phyloP scores from a whole-genome alignment of 495 filamentous ascomycete species.

The Lasiosphaeriaceae sp. region DNA sequence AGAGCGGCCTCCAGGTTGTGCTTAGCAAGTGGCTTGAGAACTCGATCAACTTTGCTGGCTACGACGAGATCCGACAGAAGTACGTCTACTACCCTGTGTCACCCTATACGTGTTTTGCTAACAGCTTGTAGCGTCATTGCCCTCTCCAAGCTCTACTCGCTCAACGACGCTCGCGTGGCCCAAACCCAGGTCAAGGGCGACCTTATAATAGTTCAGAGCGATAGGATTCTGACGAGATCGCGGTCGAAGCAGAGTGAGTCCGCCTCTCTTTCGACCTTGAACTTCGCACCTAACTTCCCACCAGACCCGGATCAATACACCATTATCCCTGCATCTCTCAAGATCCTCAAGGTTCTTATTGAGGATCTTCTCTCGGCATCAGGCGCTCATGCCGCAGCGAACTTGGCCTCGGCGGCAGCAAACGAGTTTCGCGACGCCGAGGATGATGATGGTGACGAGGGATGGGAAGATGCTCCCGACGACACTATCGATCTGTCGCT shows the following conservation, averaged over 20 bases:
- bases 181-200: slow-evolving; percentile 87
- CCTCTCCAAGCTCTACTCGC: slow-evolving; percentile 78
- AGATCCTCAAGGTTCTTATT: slow-evolving; percentile 93
- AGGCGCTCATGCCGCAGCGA: slow-evolving; percentile 34
- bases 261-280: not conserved
- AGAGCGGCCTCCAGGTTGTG: slow-evolving; percentile 81
- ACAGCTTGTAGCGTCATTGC: slow-evolving; percentile 68
- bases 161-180: slow-evolving; percentile 76
- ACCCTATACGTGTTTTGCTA: slow-evolving; percentile 23
- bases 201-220: slow-evolving; percentile 73
- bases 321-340: slow-evolving; percentile 79
- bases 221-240: slow-evolving; percentile 89
- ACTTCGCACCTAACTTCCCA: slow-evolving; percentile 10
- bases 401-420: slow-evolving; percentile 51
- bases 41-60: slow-evolving; percentile 91
- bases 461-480: slow-evolving; percentile 84
- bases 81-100: slow-evolving; percentile 39
- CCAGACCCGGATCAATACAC: slow-evolving; percentile 85
- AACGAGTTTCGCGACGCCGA: slow-evolving; percentile 51
- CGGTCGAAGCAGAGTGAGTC: slow-evolving; percentile 67
- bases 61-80: slow-evolving; percentile 96
- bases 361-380: slow-evolving; percentile 75
- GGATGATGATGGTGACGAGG: slow-evolving; percentile 64
- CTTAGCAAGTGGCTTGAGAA: slow-evolving; percentile 95
- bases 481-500: slow-evolving; percentile 67